Conservation (phyloP, 179 eudicot genomes). For the Spinacia oleracea region DNA sequence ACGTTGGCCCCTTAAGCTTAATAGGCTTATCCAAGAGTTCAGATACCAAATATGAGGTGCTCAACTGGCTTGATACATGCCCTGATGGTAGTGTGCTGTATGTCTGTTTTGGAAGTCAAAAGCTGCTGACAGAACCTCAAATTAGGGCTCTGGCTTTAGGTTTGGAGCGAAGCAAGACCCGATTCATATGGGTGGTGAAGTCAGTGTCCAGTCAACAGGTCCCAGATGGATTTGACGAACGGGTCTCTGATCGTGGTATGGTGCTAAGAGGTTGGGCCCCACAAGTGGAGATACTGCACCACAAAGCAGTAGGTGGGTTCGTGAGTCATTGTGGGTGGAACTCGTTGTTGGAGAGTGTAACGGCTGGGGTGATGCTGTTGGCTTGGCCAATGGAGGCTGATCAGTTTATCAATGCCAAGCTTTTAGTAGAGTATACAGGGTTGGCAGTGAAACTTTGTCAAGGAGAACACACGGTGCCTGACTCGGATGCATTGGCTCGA, state of each 20-base stretch:
- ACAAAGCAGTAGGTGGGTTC: slow-evolving; percentile 57
- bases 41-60: slow-evolving; percentile 18
- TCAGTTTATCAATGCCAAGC: slow-evolving; percentile 58
- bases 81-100: slow-evolving; percentile 53
- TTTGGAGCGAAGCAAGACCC: slow-evolving; percentile 47
- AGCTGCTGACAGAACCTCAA: slow-evolving; percentile 47
- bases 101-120: slow-evolving; percentile 77
- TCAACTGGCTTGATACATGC: slow-evolving; percentile 55
- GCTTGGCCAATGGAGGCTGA: slow-evolving; percentile 90
- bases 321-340: slow-evolving; percentile 80
- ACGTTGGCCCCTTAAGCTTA: slow-evolving; percentile 44
- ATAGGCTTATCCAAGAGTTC: slow-evolving; percentile 19
- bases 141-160: slow-evolving; percentile 54
- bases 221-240: slow-evolving; percentile 49
- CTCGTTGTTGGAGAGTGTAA: slow-evolving; percentile 55
- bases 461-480: slow-evolving; percentile 56
- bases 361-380: slow-evolving; percentile 57
- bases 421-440: slow-evolving; percentile 48
- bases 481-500: slow-evolving; percentile 43
- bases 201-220: slow-evolving; percentile 23
- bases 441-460: slow-evolving; percentile 46
- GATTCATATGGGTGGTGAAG: slow-evolving; percentile 66
- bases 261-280: slow-evolving; percentile 61
- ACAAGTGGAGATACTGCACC: slow-evolving; percentile 52
- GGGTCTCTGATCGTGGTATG: slow-evolving; percentile 44